These are phyloP conservation scores for Diversispora epigaea DNA, from an alignment of 192 early-diverging fungal species.

Conservation along the genomic window DNA sequence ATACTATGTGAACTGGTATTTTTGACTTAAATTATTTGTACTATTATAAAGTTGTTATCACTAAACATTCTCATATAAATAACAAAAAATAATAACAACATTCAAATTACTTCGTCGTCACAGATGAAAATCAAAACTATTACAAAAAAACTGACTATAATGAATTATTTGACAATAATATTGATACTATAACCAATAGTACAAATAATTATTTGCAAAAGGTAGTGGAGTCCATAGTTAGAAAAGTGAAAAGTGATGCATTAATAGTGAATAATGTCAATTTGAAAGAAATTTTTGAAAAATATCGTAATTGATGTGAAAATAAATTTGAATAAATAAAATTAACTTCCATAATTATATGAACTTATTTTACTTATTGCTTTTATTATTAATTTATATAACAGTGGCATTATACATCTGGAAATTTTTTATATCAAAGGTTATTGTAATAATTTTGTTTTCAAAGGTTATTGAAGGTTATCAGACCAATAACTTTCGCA, in stretches of 20 bases:
- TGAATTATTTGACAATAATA: not conserved
- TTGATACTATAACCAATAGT: slow-evolving; percentile 11
- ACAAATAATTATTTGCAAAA: slow-evolving; percentile 24
- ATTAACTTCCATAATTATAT: slow-evolving; percentile 10
- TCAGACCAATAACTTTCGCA: no score
- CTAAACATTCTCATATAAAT: slow-evolving; percentile 18
- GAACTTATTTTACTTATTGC: slow-evolving; percentile 5
- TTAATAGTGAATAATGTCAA: slow-evolving; percentile 16
- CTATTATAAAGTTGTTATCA: slow-evolving; percentile 29
- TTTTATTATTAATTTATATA: slow-evolving; percentile 21
- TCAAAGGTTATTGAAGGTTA: no score
- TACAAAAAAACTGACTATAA: not conserved
- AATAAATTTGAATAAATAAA: slow-evolving; percentile 17
- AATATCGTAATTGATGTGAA: slow-evolving; percentile 23
- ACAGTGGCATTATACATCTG: slow-evolving; percentile 24
- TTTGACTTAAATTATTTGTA: slow-evolving; percentile 20
- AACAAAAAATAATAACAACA: not conserved
- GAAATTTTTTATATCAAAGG: no score
- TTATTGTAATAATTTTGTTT: no score
- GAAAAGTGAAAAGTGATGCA: slow-evolving; percentile 8
- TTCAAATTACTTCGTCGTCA: not conserved
- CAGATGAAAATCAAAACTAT: not conserved
- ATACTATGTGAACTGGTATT: slow-evolving; percentile 22
- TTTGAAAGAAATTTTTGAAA: slow-evolving; percentile 30
- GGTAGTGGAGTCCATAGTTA: slow-evolving; percentile 14